Evolutionary conservation across 108 stramenopile species (phyloP).

Genomic region (Cyclotella sp.): DNA sequence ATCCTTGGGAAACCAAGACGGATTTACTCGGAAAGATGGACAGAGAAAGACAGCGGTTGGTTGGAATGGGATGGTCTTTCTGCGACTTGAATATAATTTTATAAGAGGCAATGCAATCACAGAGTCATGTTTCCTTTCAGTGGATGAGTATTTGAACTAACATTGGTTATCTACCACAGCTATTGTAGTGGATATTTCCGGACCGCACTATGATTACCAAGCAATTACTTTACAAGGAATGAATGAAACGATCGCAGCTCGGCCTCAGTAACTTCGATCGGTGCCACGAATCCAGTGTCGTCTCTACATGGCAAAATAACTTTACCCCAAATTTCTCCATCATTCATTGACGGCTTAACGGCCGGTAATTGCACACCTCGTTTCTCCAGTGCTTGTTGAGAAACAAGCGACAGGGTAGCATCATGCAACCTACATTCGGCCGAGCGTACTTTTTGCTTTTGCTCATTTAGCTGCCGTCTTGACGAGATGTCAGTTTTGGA

Average conservation of each 20-base stretch:
- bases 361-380: slow-evolving; percentile 3
- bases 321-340: slow-evolving; percentile 2
- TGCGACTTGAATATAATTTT: slow-evolving; percentile 3
- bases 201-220: not conserved
- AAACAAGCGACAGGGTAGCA: slow-evolving; percentile 18
- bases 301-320: slow-evolving; percentile 31
- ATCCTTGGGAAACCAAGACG: slow-evolving; percentile 82
- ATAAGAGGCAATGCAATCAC: not conserved
- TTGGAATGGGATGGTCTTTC: slow-evolving; percentile 41
- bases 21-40: slow-evolving; percentile 75
- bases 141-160: not conserved
- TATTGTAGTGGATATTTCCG: not conserved
- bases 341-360: not conserved
- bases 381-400: not conserved
- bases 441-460: slow-evolving; percentile 12
- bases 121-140: too few species aligned
- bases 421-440: slow-evolving; percentile 30
- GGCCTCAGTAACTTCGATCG: slow-evolving; percentile 23
- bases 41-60: slow-evolving; percentile 67
- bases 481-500: slow-evolving; percentile 26
- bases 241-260: slow-evolving; percentile 49
- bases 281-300: slow-evolving; percentile 21
- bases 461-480: slow-evolving; percentile 24
- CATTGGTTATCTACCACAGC: not conserved
- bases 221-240: slow-evolving; percentile 30